phyloP scores from a whole-genome alignment of 805 yeast species.

The Lachancea thermotolerans region DNA sequence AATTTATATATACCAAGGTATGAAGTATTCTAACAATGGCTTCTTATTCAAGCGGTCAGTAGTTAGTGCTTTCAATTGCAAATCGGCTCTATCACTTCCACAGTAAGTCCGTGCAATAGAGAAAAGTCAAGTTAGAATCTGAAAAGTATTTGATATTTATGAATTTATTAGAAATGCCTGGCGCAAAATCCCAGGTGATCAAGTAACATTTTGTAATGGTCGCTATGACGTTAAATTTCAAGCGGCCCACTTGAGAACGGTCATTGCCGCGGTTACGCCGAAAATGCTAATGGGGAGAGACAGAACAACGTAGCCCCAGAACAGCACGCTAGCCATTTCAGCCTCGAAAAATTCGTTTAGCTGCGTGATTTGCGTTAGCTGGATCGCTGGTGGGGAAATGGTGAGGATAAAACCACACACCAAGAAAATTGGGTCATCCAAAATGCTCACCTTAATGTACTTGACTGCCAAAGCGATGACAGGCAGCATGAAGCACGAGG shows the following conservation, averaged over 20 bases:
- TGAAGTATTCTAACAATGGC: no score
- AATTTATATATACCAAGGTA: no score
- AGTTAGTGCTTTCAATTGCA: no score
- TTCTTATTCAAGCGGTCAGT: no score
- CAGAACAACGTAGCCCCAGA: slow-evolving; percentile 74
- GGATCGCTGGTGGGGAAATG: slow-evolving; percentile 79
- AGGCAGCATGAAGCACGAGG: slow-evolving; percentile 62
- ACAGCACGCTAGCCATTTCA: slow-evolving; percentile 77
- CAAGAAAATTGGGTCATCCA: slow-evolving; percentile 76
- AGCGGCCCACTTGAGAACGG: slow-evolving; percentile 38
- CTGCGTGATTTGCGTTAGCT: slow-evolving; percentile 73
- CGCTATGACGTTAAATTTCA: not conserved
- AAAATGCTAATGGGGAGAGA: slow-evolving; percentile 71
- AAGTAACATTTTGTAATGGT: no score
- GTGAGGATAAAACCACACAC: slow-evolving; percentile 71
- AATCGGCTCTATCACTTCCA: no score
- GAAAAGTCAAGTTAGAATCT: no score
- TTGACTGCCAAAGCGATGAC: slow-evolving; percentile 58
- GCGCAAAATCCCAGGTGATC: no score
- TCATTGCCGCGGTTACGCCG: slow-evolving; percentile 60
- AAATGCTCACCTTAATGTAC: slow-evolving; percentile 55
- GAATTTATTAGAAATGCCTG: no score
- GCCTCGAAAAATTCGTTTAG: slow-evolving; percentile 67
- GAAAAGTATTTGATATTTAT: no score
- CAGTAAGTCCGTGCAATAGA: no score